Percentiles rank a stretch among this genome's conserved stretches.
Evolutionary conservation across 2,329 filamentous ascomycete genomes (phyloP).

Genomic region (Colletotrichum horii): DNA sequence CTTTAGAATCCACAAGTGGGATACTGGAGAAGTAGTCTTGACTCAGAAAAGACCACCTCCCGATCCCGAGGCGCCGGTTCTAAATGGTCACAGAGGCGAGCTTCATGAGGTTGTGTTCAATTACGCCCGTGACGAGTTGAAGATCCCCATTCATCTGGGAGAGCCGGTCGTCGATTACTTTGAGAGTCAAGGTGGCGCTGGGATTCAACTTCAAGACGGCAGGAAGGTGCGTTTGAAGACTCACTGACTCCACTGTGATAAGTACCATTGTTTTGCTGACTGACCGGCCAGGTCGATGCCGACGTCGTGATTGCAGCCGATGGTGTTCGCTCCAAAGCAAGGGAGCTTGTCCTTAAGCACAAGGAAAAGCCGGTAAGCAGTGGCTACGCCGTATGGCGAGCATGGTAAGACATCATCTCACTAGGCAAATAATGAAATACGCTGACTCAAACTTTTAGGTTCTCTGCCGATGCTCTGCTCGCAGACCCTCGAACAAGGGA

Average conservation of each 20-base stretch:
- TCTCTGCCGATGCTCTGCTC: not conserved
- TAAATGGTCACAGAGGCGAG: constrained; percentile 67
- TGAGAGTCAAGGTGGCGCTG: not conserved
- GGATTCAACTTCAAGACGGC: not conserved
- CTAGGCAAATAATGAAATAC: rapidly evolving
- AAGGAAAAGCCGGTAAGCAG: not conserved
- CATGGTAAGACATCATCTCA: rapidly evolving
- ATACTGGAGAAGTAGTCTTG: constrained; percentile 46
- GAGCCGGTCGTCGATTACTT: not conserved
- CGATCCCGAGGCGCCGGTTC: constrained; percentile 54
- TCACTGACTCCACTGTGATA: rapidly evolving
- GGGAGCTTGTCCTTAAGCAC: not conserved
- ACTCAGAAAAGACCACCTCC: constrained; percentile 54
- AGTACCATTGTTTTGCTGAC: not conserved
- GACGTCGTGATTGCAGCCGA: not conserved
- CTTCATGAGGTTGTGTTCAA: constrained; percentile 64
- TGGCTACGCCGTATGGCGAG: not conserved
- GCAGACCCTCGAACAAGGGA: not conserved
- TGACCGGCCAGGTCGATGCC: rapidly evolving
- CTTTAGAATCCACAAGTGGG: constrained; percentile 67
- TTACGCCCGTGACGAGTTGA: constrained; percentile 54
- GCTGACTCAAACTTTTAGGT: not conserved
- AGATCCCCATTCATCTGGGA: not conserved
- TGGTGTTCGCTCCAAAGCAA: not conserved
- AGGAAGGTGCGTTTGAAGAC: rapidly evolving